A percentile compares a stretch with the other conserved stretches of the same genome.
These are phyloP conservation scores for Pelargonium australe DNA, from an alignment of 441 rosid genomes.

Conservation along the genomic window DNA sequence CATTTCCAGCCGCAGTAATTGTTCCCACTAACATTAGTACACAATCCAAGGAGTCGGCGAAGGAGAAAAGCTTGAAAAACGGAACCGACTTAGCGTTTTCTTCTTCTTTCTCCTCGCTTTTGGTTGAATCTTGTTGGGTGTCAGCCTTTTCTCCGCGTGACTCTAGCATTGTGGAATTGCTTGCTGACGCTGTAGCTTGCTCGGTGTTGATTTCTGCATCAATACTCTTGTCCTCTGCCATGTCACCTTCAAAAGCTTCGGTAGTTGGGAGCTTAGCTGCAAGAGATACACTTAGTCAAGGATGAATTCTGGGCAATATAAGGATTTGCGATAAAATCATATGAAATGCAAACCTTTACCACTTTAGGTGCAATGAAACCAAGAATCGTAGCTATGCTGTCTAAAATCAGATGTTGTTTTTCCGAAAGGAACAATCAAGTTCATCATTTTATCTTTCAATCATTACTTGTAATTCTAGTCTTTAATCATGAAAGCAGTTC, in stretches of 20 bases:
- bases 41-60: constrained; percentile 45
- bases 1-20: constrained; percentile 52
- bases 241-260: not conserved
- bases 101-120: constrained; percentile 28
- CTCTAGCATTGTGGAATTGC: not conserved
- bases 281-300: not conserved
- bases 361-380: not conserved
- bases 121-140: constrained; percentile 5
- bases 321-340: constrained; percentile 2
- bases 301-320: not conserved
- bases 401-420: not conserved
- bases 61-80: constrained; percentile 52
- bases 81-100: constrained; percentile 40
- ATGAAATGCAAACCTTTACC: not conserved
- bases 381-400: not conserved
- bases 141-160: not conserved
- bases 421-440: not conserved
- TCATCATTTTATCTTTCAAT: not conserved
- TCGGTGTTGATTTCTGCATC: constrained; percentile 12
- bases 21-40: constrained; percentile 54
- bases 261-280: not conserved
- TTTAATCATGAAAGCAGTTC: not conserved
- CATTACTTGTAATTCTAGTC: not conserved
- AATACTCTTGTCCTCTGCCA: constrained; percentile 16
- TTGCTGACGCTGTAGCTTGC: constrained; percentile 11